These are phyloP conservation scores for Colletotrichum phormii DNA, from an alignment of 2,329 filamentous ascomycete genomes.

Conservation along the genomic window DNA sequence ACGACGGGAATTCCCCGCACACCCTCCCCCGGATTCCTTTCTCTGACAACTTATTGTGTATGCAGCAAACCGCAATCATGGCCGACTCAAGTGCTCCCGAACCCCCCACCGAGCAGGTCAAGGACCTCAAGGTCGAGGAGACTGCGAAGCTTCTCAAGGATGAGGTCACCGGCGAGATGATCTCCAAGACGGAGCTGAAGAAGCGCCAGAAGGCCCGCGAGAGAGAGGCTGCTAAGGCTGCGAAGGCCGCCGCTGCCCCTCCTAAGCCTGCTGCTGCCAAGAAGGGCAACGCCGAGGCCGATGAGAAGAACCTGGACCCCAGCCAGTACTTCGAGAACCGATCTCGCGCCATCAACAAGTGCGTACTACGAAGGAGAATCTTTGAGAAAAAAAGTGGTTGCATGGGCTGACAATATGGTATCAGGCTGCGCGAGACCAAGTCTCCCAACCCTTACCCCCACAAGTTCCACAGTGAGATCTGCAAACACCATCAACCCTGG, in stretches of 20 bases:
- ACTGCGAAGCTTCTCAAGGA: constrained; percentile 79
- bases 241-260: constrained; percentile 79
- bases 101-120: constrained; percentile 62
- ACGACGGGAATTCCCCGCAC: not conserved
- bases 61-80: constrained; percentile 33
- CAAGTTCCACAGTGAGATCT: constrained; percentile 58
- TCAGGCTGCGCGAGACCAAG: constrained; percentile 73
- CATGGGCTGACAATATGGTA: constrained; percentile 61
- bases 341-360: constrained; percentile 80
- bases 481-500: not conserved
- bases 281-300: constrained; percentile 79
- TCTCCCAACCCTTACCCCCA: constrained; percentile 91
- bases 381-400: constrained; percentile 58
- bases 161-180: constrained; percentile 89
- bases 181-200: constrained; percentile 92
- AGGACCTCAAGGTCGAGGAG: constrained; percentile 33
- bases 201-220: constrained; percentile 93
- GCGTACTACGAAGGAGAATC: not conserved
- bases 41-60: not conserved
- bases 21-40: not conserved
- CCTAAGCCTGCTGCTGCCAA: constrained; percentile 72
- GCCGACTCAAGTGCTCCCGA: constrained; percentile 47
- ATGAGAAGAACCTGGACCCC: constrained; percentile 67
- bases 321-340: constrained; percentile 95
- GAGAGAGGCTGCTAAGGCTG: constrained; percentile 87